Base-by-base conservation (phyloP, 176 grass and related monocot species). In the Musa beccarii region DNA sequence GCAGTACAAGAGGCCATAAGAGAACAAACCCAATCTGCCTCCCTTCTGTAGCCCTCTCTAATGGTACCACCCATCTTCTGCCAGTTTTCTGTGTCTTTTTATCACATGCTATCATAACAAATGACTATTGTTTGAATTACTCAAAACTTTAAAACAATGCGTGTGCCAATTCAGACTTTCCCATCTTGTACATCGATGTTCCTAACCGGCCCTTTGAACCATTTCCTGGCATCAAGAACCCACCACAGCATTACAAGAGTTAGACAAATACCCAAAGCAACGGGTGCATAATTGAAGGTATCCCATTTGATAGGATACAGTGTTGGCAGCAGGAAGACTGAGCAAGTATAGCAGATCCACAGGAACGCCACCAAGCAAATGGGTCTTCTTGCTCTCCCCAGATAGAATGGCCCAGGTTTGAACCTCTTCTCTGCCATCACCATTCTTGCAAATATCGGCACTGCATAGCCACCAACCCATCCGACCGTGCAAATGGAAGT, bases 341-440 rank as follows among this genome's bases (percentile, higher is more conserved):
- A 79, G 81, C 95, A 99, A 12, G 95, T 99, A 84, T 94, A 99
- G 81, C 95, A 99, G 79, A 99, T 99, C 95, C 95, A 94, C 1
- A 99, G 78, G 71, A 99, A 89, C 0, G 95, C 95, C 28, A 99
- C 88, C n/a, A 94, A 81, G 83, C 95, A 99, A 76, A 99, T n/a
- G 5, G 88, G 95, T 11, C 88, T 67, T 64, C 84, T 89, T 8
- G 84, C 90, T 10, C 78, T 68, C 14, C 95, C 79, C 4, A 99
- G 85, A 80, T 99, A 99, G 84, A 99, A 92, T 0, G 95, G 95
- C 0, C 95, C 95, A 0, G 95, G 90, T 8, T 78, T 75, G 84
- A 99, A 99, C 79, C 89, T 88, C 52, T 76, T 81, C 76, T 92
- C 90, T 26, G 52, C 50, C 90, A 99, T 99, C 68, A 93, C 86